phyloP scores from a whole-genome alignment of 2,329 filamentous ascomycete species.

The Cercospora sp. region DNA sequence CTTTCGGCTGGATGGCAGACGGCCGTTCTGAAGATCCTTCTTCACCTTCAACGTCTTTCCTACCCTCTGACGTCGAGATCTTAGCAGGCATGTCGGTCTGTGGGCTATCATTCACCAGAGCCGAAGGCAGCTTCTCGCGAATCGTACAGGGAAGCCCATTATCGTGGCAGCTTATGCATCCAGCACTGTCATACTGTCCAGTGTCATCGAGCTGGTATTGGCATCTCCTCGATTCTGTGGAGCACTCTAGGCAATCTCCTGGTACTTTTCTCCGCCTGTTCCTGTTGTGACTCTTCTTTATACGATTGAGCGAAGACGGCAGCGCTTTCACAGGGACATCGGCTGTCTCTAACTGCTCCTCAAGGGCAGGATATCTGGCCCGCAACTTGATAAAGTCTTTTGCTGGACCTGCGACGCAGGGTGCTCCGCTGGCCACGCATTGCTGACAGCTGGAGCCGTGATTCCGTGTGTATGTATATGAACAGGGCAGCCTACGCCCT shows the following conservation, averaged over 20 bases:
- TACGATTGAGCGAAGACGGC: neutral
- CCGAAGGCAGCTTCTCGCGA: neutral
- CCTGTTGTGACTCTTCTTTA: conserved; percentile 1
- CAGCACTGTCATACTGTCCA: conserved; percentile 9
- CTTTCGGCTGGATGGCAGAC: neutral
- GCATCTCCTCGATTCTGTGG: neutral
- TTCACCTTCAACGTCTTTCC: neutral
- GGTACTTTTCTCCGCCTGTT: conserved; percentile 1
- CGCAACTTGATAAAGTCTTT: conserved; percentile 29
- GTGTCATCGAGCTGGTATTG: conserved; percentile 6
- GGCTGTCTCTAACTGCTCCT: conserved; percentile 21
- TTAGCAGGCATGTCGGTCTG: neutral
- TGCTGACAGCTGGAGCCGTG: conserved; percentile 38
- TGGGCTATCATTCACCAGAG: neutral
- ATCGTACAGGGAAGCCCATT: conserved; percentile 14
- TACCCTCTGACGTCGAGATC: neutral
- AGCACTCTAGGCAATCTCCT: conserved; percentile 15
- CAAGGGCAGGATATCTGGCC: conserved; percentile 26
- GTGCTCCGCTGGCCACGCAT: conserved; percentile 34
- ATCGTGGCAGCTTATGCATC: conserved; percentile 7
- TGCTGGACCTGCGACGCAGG: conserved; percentile 44
- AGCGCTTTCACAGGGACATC: neutral
- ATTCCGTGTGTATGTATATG: conserved; percentile 36
- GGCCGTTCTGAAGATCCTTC: neutral
- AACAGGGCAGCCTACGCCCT: conserved; percentile 36